These are phyloP conservation scores for Metarhizium robertsii DNA, from an alignment of 2,329 filamentous ascomycete species.

Conservation along the genomic window DNA sequence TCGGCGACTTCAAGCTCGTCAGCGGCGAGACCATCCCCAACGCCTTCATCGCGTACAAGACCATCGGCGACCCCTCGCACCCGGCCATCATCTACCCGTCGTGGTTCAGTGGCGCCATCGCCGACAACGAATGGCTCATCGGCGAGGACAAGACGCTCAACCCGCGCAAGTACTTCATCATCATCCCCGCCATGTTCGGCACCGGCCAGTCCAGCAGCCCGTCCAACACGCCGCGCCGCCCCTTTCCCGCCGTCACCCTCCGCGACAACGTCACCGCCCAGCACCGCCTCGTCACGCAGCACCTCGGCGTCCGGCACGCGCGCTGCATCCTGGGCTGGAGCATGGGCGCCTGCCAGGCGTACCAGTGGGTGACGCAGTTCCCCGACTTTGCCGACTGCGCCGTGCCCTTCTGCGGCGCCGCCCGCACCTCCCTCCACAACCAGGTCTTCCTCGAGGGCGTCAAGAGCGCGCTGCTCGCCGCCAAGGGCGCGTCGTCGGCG, in stretches of 20 bases:
- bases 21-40: constrained; percentile 51
- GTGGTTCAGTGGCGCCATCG: constrained; percentile 57
- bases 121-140: constrained; percentile 67
- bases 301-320: constrained; percentile 31
- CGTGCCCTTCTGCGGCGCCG: constrained; percentile 41
- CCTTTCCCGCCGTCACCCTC: constrained; percentile 36
- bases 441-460: constrained; percentile 46
- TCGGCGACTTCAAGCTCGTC: constrained; percentile 60
- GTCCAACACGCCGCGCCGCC: constrained; percentile 29
- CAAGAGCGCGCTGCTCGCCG: constrained; percentile 33
- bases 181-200: constrained; percentile 41
- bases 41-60: constrained; percentile 69
- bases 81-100: constrained; percentile 68
- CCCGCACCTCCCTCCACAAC: constrained; percentile 41
- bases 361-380: constrained; percentile 40
- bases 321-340: constrained; percentile 44
- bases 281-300: constrained; percentile 28
- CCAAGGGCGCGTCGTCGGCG: constrained; percentile 37
- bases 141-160: constrained; percentile 55
- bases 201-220: constrained; percentile 45
- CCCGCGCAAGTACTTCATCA: constrained; percentile 41
- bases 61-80: constrained; percentile 51
- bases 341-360: constrained; percentile 46
- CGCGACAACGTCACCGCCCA: constrained; percentile 44
- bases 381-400: constrained; percentile 36